Conservation (phyloP, 257 asterid genomes). For the Solanum sitiens region DNA sequence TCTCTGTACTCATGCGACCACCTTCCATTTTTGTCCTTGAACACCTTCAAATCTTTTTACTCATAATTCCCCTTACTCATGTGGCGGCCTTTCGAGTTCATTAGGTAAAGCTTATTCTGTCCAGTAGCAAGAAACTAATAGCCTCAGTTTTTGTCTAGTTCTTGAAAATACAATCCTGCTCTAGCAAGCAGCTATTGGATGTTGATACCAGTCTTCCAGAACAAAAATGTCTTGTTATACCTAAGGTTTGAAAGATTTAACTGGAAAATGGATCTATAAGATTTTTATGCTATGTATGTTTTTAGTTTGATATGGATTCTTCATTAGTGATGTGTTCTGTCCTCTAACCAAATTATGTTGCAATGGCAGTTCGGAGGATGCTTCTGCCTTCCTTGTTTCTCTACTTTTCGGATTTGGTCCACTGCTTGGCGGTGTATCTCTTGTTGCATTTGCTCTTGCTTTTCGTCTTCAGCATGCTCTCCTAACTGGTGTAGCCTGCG, state of each 20-base stretch:
- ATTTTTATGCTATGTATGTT: neutral
- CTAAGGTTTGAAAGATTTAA: neutral
- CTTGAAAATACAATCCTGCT: neutral
- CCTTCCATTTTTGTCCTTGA: neutral
- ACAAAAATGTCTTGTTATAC: neutral
- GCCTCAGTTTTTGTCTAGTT: neutral
- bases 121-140: neutral
- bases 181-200: neutral
- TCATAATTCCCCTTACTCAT: neutral
- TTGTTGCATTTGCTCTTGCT: constrained; percentile 70
- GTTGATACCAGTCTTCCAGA: neutral
- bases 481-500: constrained; percentile 86
- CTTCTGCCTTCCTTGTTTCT: constrained; percentile 83
- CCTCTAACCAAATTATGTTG: neutral
- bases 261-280: neutral
- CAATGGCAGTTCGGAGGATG: constrained; percentile 77
- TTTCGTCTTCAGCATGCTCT: constrained; percentile 83
- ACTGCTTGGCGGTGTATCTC: constrained; percentile 73
- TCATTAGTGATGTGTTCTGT: neutral
- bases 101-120: neutral
- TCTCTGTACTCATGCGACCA: neutral
- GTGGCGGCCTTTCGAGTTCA: neutral
- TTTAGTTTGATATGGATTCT: neutral
- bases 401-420: constrained; percentile 91
- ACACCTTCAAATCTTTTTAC: neutral